Evolutionary conservation across 805 yeast genomes (phyloP).

Genomic region (Barnettozyma pratensis): DNA sequence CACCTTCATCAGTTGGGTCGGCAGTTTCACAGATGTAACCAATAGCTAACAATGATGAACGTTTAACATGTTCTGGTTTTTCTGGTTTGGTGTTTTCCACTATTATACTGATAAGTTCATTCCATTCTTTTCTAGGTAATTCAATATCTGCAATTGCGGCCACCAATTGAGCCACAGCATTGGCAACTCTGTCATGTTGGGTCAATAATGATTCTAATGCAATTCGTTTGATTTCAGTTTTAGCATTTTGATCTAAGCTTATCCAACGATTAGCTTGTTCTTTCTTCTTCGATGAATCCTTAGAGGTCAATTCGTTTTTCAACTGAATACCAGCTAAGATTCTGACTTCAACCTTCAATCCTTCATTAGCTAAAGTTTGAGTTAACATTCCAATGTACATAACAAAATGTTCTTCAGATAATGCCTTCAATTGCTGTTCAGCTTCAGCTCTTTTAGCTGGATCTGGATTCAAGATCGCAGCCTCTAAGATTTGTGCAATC

Average conservation of each 20-base stretch:
- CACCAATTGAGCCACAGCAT: slow-evolving; percentile 86
- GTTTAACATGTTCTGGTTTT: slow-evolving; percentile 73
- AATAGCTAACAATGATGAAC: slow-evolving; percentile 81
- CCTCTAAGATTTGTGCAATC: slow-evolving; percentile 67
- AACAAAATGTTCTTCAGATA: slow-evolving; percentile 72
- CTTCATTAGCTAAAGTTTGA: slow-evolving; percentile 62
- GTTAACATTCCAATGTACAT: slow-evolving; percentile 68
- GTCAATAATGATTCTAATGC: slow-evolving; percentile 61
- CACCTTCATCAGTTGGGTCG: slow-evolving; percentile 67
- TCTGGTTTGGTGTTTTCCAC: slow-evolving; percentile 82
- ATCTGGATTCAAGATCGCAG: slow-evolving; percentile 69
- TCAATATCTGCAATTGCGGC: slow-evolving; percentile 98
- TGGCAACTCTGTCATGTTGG: slow-evolving; percentile 72
- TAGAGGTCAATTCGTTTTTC: slow-evolving; percentile 84
- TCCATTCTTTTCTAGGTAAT: slow-evolving; percentile 85
- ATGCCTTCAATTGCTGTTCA: slow-evolving; percentile 65
- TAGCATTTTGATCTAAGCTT: slow-evolving; percentile 47
- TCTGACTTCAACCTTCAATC: slow-evolving; percentile 70
- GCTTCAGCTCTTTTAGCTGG: slow-evolving; percentile 67
- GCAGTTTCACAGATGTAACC: slow-evolving; percentile 96
- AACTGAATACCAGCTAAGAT: slow-evolving; percentile 85
- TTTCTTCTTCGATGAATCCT: slow-evolving; percentile 55
- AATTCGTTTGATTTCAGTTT: slow-evolving; percentile 58
- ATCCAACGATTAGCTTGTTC: slow-evolving; percentile 75
- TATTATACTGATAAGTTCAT: slow-evolving; percentile 73